Conservation (phyloP, 148 eudicot genomes). For the Polygonum maritimum region DNA sequence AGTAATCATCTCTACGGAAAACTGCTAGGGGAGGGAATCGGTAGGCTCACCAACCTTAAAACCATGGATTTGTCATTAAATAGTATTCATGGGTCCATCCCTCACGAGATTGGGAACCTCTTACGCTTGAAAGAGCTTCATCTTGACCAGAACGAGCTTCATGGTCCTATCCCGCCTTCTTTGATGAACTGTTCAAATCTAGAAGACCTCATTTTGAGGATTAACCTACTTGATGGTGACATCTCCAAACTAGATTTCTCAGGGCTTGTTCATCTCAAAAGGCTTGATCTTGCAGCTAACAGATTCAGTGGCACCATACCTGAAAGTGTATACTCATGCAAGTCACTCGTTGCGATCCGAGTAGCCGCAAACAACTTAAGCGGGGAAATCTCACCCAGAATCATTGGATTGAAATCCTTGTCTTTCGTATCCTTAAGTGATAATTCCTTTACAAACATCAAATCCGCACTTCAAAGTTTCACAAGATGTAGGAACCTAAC, state of each 20-base stretch:
- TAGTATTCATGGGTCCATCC: constrained; percentile 38
- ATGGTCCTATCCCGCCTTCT: constrained; percentile 56
- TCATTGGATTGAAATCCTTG: constrained; percentile 39
- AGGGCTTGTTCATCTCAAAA: constrained; percentile 30
- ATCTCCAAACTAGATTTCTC: constrained; percentile 71
- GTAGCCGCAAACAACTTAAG: constrained; percentile 41
- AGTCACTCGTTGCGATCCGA: constrained; percentile 58
- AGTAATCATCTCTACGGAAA: background rate
- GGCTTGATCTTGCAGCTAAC: constrained; percentile 70
- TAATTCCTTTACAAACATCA: constrained; percentile 53
- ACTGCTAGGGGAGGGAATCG: background rate
- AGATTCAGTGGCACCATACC: constrained; percentile 54
- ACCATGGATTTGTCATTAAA: background rate
- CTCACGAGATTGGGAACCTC: constrained; percentile 46
- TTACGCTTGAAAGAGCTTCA: constrained; percentile 44
- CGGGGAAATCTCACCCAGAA: constrained; percentile 48
- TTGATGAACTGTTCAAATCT: constrained; percentile 58
- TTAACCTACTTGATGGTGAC: constrained; percentile 53
- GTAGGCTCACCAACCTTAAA: background rate
- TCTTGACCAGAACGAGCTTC: constrained; percentile 53
- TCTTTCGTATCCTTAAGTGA: constrained; percentile 64
- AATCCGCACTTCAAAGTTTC: constrained; percentile 42
- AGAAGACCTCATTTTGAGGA: constrained; percentile 45
- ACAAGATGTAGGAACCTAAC: constrained; percentile 50
- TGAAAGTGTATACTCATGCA: constrained; percentile 54